Evolutionary conservation across 73 alveolate species (phyloP).

Genomic region (Paramecium bursaria): DNA sequence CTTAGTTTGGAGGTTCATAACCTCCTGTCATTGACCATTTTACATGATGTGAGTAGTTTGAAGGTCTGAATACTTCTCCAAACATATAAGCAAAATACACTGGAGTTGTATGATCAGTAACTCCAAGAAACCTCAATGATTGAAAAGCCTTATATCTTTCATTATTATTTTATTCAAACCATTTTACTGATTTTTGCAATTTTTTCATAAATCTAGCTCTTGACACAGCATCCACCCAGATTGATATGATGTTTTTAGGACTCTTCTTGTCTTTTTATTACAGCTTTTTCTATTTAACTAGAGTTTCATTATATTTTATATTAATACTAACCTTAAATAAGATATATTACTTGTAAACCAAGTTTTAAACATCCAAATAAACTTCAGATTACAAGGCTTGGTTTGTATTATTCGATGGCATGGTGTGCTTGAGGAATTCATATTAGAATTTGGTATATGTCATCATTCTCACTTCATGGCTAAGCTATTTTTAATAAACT

Average conservation of each 20-base stretch:
- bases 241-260: constrained; percentile 71
- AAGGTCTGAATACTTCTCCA: constrained; percentile 58
- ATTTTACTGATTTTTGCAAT: constrained; percentile 71
- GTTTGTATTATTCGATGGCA: not conserved
- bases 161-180: constrained; percentile 69
- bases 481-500: not conserved
- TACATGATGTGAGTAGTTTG: not conserved
- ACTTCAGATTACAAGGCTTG: not conserved
- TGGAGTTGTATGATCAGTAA: not conserved
- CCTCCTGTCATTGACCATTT: not conserved
- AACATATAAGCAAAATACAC: constrained; percentile 7
- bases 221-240: constrained; percentile 73
- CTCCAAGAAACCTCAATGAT: constrained; percentile 1
- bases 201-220: constrained; percentile 75
- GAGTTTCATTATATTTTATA: constrained; percentile 69
- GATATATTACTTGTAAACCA: not conserved
- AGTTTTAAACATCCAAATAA: not conserved
- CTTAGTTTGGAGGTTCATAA: not conserved
- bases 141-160: constrained; percentile 36
- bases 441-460: not conserved
- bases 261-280: not conserved
- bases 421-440: not conserved
- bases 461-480: not conserved
- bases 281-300: constrained; percentile 54
- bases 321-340: constrained; percentile 57